These are phyloP conservation scores for Eimeria acervulina DNA, from an alignment of 169 alveolate genomes.

Conservation along the genomic window DNA sequence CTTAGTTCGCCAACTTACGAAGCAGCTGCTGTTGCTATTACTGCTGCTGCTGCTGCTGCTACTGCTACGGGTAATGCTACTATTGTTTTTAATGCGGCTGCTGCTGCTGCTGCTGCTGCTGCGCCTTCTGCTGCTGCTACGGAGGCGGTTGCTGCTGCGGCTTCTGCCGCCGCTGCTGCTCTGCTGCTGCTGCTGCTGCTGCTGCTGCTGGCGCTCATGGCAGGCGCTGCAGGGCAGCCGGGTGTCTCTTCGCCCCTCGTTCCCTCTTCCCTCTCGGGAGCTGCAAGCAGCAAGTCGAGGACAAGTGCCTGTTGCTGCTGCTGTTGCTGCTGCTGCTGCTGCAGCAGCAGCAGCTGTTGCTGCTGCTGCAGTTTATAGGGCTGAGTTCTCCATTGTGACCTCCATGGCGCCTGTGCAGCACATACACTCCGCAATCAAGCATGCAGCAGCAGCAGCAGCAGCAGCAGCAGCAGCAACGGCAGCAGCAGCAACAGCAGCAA, in stretches of 20 bases:
- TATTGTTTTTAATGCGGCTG: too few relatives aligned
- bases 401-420: constrained; percentile 53
- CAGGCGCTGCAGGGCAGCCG: background rate
- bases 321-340: background rate
- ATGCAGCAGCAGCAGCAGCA: too few relatives aligned
- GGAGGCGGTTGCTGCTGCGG: too few relatives aligned
- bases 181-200: too few relatives aligned
- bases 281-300: background rate
- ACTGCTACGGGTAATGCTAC: too few relatives aligned
- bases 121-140: too few relatives aligned
- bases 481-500: constrained; percentile 42
- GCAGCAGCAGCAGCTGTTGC: constrained; percentile 10
- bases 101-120: too few relatives aligned
- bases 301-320: background rate
- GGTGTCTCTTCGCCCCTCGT: background rate
- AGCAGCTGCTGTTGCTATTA: too few relatives aligned
- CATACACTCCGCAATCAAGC: background rate
- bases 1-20: too few relatives aligned
- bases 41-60: too few relatives aligned
- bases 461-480: constrained; percentile 58
- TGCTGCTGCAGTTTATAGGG: background rate
- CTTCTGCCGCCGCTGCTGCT: too few relatives aligned
- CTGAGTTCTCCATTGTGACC: constrained; percentile 50
- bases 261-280: constrained; percentile 5
- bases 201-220: too few relatives aligned